phyloP scores from a whole-genome alignment of 1,284 basidiomycete genomes.

The Sporisorium scitamineum region DNA sequence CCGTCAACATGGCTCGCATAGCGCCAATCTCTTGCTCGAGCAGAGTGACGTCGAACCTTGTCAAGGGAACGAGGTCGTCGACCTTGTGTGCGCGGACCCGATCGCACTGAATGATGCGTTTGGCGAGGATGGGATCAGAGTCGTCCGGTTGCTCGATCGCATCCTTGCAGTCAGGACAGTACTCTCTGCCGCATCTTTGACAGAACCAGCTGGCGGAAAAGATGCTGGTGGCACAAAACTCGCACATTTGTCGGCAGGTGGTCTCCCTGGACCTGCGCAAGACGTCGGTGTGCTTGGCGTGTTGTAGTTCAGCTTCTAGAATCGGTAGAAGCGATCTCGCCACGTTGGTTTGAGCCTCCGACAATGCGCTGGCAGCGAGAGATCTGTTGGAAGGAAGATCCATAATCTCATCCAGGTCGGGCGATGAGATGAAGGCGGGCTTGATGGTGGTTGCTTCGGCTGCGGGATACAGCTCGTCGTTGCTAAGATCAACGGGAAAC shows the following conservation, averaged over 20 bases:
- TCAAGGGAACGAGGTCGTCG: slow-evolving; percentile 80
- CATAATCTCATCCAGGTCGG: slow-evolving; percentile 32
- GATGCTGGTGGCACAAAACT: slow-evolving; percentile 91
- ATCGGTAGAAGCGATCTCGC: slow-evolving; percentile 34
- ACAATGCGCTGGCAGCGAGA: slow-evolving; percentile 12
- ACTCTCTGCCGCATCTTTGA: slow-evolving; percentile 86
- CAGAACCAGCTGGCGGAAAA: slow-evolving; percentile 92
- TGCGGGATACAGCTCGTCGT: slow-evolving; percentile 7
- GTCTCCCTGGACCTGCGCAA: slow-evolving; percentile 44
- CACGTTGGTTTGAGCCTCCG: slow-evolving; percentile 14
- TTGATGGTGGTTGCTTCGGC: background rate
- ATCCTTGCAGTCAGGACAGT: slow-evolving; percentile 84
- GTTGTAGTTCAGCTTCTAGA: slow-evolving; percentile 36
- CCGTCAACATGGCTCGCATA: slow-evolving; percentile 70
- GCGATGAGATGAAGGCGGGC: slow-evolving; percentile 27
- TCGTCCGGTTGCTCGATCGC: slow-evolving; percentile 72
- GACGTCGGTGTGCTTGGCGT: slow-evolving; percentile 22
- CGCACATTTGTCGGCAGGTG: slow-evolving; percentile 69
- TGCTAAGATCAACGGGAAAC: slow-evolving; percentile 28
- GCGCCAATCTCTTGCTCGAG: slow-evolving; percentile 78
- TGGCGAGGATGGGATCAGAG: slow-evolving; percentile 12
- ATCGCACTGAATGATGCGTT: slow-evolving; percentile 44
- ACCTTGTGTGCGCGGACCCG: slow-evolving; percentile 41
- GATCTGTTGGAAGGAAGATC: slow-evolving; percentile 19
- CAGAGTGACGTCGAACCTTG: slow-evolving; percentile 75